phyloP scores from a whole-genome alignment of 768 basidiomycete genomes.

The Tephrocybe sp. region DNA sequence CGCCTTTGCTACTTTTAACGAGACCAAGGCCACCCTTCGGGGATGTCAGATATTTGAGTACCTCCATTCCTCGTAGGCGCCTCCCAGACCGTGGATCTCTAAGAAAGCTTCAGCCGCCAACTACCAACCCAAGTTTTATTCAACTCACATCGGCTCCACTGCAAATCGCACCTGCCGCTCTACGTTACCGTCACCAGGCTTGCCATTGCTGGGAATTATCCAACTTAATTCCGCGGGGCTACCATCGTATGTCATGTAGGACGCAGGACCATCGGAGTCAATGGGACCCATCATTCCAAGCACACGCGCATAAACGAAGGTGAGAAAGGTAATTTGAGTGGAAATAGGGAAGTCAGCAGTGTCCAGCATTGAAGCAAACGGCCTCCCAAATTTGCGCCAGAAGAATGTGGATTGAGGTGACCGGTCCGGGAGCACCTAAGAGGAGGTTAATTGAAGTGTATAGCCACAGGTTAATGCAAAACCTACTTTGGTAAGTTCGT shows the following conservation, averaged over 20 bases:
- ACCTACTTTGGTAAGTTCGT: slow-evolving; percentile 18
- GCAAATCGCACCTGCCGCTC: slow-evolving; percentile 29
- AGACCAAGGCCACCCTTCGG: slow-evolving; percentile 26
- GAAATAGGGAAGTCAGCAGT: slow-evolving; percentile 22
- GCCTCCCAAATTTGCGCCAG: slow-evolving; percentile 25
- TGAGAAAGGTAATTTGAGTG: slow-evolving; percentile 26
- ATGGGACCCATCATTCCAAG: slow-evolving; percentile 29
- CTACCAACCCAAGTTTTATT: not conserved
- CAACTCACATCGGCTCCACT: slow-evolving; percentile 30
- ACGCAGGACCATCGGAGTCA: slow-evolving; percentile 18
- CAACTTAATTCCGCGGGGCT: slow-evolving; percentile 32
- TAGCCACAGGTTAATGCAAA: not conserved
- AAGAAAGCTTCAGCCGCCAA: slow-evolving; percentile 2
- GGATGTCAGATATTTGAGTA: slow-evolving; percentile 28
- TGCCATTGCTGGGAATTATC: slow-evolving; percentile 24
- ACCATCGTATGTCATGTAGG: slow-evolving; percentile 31
- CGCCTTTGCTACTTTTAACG: slow-evolving; percentile 20
- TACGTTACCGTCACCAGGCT: slow-evolving; percentile 12
- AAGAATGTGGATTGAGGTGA: slow-evolving; percentile 21
- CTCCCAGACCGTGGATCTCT: slow-evolving; percentile 28
- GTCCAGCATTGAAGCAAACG: slow-evolving; percentile 29
- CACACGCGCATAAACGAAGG: slow-evolving; percentile 28
- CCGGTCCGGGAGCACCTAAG: slow-evolving; percentile 17
- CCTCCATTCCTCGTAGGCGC: slow-evolving; percentile 21
- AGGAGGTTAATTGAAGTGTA: not conserved